phyloP scores from a whole-genome alignment of 805 yeast genomes.

The Yamadazyma laniorum region DNA sequence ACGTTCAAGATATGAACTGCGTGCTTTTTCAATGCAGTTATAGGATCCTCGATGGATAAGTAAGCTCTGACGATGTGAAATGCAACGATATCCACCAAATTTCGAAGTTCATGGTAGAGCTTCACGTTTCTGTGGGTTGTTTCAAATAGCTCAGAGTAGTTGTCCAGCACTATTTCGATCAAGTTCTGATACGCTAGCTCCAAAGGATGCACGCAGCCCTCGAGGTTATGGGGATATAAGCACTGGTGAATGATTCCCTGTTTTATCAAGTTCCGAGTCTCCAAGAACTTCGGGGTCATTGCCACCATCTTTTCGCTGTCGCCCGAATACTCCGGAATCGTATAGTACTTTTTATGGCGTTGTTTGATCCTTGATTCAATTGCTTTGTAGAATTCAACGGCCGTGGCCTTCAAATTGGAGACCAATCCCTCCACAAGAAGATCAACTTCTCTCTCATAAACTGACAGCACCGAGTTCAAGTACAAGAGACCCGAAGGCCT shows the following conservation, averaged over 20 bases:
- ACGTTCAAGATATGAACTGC: conserved; percentile 60
- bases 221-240: conserved; percentile 32
- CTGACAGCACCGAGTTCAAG: conserved; percentile 13
- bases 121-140: conserved; percentile 23
- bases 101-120: conserved; percentile 36
- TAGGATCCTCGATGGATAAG: conserved; percentile 56
- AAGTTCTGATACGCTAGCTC: conserved; percentile 35
- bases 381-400: conserved; percentile 32
- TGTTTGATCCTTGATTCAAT: conserved; percentile 34
- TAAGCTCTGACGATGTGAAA: conserved; percentile 62
- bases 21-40: conserved; percentile 62
- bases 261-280: conserved; percentile 37
- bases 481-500: conserved; percentile 30
- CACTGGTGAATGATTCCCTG: conserved; percentile 35
- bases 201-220: conserved; percentile 25
- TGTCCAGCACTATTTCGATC: conserved; percentile 19
- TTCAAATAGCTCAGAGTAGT: conserved; percentile 14
- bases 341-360: conserved; percentile 36
- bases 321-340: conserved; percentile 28
- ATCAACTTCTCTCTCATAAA: conserved; percentile 29
- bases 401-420: conserved; percentile 27
- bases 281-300: conserved; percentile 37
- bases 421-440: conserved; percentile 28
- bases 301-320: conserved; percentile 27
- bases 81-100: conserved; percentile 57